phyloP scores from a whole-genome alignment of 345 rosid species.

The Barbarea vulgaris region DNA sequence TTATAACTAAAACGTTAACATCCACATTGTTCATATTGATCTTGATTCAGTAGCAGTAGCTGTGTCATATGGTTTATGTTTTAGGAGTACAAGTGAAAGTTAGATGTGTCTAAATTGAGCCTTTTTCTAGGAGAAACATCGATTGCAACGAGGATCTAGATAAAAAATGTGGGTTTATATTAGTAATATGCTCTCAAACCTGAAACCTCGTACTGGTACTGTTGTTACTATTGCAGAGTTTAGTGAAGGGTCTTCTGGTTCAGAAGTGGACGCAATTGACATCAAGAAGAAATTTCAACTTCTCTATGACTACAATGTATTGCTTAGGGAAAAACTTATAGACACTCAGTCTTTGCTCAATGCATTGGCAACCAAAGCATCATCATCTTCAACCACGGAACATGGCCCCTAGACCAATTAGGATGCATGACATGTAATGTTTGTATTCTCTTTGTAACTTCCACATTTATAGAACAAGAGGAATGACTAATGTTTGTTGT shows the following conservation, averaged over 20 bases:
- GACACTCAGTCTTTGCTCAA: constrained; percentile 58
- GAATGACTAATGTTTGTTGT: constrained; percentile 27
- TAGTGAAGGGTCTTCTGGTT: constrained; percentile 42
- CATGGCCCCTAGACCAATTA: constrained; percentile 1
- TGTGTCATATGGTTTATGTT: background rate
- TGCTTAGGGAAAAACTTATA: constrained; percentile 66
- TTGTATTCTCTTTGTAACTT: constrained; percentile 28
- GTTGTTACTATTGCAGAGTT: constrained; percentile 56
- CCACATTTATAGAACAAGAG: constrained; percentile 21
- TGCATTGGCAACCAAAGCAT: constrained; percentile 43
- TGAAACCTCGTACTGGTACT: constrained; percentile 1
- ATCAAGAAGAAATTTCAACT: constrained; percentile 61
- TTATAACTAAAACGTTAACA: background rate
- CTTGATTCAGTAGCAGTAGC: constrained; percentile 14
- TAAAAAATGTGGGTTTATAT: background rate
- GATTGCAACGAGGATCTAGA: background rate
- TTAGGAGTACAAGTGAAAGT: background rate
- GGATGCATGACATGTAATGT: constrained; percentile 19
- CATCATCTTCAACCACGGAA: constrained; percentile 37
- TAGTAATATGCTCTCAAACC: background rate
- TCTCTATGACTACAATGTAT: constrained; percentile 71
- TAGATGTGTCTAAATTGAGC: background rate
- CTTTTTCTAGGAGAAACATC: background rate
- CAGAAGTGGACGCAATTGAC: constrained; percentile 60
- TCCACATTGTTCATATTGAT: background rate